phyloP scores from a whole-genome alignment of 805 yeast species.

The Wickerhamomyces sydowiorum region DNA sequence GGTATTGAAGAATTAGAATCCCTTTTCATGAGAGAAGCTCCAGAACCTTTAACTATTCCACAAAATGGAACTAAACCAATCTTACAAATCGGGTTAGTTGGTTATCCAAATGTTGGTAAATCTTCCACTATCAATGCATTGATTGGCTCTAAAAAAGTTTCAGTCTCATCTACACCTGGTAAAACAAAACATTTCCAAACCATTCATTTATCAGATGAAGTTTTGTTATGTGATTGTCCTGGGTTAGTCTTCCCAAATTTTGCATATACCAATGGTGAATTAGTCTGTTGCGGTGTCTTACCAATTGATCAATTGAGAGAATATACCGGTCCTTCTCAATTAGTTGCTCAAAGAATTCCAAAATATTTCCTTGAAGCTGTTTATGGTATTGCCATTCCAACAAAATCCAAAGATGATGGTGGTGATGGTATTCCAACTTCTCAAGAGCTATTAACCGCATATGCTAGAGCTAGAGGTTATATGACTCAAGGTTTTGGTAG shows the following conservation, averaged over 20 bases:
- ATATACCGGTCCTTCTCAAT: slow-evolving; percentile 78
- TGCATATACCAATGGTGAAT: slow-evolving; percentile 92
- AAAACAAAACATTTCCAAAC: slow-evolving; percentile 99
- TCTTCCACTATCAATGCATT: slow-evolving; percentile 97
- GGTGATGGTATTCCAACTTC: slow-evolving; percentile 89
- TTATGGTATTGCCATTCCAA: slow-evolving; percentile 86
- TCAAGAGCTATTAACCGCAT: slow-evolving; percentile 81
- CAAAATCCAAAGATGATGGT: slow-evolving; percentile 74
- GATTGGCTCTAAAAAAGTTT: slow-evolving; percentile 95
- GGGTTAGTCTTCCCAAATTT: slow-evolving; percentile 98
- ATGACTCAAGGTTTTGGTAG: slow-evolving; percentile 97
- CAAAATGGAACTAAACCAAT: slow-evolving; percentile 56
- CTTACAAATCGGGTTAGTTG: slow-evolving; percentile 90
- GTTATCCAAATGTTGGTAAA: slow-evolving; percentile 95
- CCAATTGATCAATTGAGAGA: slow-evolving; percentile 97
- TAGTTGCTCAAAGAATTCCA: slow-evolving; percentile 86
- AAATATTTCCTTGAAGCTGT: slow-evolving; percentile 83
- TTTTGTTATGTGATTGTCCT: slow-evolving; percentile 95
- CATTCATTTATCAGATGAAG: slow-evolving; percentile 73
- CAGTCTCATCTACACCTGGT: slow-evolving; percentile 98
- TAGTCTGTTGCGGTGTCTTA: slow-evolving; percentile 96
- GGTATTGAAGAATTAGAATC: slow-evolving; percentile 82
- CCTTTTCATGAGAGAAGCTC: slow-evolving; percentile 71
- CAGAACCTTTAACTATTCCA: slow-evolving; percentile 52
- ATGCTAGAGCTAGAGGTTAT: slow-evolving; percentile 94